These are phyloP conservation scores for Flaveria bidentis DNA, from an alignment of 129 eudicot species.

Conservation along the genomic window DNA sequence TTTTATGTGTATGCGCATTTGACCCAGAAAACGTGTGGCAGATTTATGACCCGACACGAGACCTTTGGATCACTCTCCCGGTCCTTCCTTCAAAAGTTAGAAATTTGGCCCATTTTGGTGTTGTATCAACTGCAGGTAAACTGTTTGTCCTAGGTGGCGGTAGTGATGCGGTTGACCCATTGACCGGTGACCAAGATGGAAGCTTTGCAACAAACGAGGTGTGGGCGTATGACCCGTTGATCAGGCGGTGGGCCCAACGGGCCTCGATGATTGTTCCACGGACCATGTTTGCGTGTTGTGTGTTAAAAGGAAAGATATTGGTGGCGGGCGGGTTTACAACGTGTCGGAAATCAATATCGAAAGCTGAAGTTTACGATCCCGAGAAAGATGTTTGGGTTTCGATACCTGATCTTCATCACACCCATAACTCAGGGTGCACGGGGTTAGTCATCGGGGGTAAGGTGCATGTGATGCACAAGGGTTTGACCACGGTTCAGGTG, in stretches of 20 bases:
- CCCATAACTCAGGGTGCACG: conserved; percentile 74
- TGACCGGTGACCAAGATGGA: conserved; percentile 97
- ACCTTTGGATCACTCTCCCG: conserved; percentile 89
- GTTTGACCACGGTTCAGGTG: conserved; percentile 79
- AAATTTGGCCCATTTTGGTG: conserved; percentile 78
- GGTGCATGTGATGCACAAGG: conserved; percentile 90
- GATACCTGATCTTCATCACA: conserved; percentile 70
- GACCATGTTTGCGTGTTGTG: conserved; percentile 96
- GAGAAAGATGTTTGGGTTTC: conserved; percentile 67
- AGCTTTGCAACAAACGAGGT: conserved; percentile 84
- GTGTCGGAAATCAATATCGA: conserved; percentile 76
- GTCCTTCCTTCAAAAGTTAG: conserved; percentile 76
- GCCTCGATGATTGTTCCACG: conserved; percentile 88
- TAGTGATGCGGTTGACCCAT: conserved; percentile 92
- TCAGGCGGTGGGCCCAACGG: conserved; percentile 66
- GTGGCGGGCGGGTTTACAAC: conserved; percentile 95
- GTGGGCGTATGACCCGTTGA: conserved; percentile 87
- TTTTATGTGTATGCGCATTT: conserved; percentile 80
- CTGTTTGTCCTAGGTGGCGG: conserved; percentile 91
- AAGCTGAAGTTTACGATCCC: conserved; percentile 87
- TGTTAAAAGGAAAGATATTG: conserved; percentile 70
- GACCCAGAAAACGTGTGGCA: conserved; percentile 96
- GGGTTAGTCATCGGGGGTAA: conserved; percentile 74
- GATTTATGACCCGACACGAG: conserved; percentile 66
- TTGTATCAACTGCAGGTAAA: conserved; percentile 78